Evolutionary conservation across 2,329 filamentous ascomycete genomes (phyloP).

Genomic region (Trichoderma breve): DNA sequence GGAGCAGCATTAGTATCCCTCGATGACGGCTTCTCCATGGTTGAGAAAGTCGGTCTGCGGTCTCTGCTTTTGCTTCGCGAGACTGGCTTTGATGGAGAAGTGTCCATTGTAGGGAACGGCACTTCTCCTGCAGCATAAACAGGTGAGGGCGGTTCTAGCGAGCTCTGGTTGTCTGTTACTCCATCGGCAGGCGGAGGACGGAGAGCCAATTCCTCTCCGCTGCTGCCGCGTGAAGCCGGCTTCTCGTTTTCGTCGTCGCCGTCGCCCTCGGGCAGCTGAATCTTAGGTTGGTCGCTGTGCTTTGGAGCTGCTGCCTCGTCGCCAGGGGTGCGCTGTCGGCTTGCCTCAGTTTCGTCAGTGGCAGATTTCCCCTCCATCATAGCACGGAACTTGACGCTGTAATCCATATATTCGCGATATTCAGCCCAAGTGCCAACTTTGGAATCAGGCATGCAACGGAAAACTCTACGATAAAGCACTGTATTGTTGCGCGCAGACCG

Average conservation of each 20-base stretch:
- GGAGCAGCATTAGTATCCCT: constrained; percentile 33
- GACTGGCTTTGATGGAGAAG: constrained; percentile 31
- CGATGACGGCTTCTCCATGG: constrained; percentile 48
- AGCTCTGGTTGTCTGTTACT: constrained; percentile 24
- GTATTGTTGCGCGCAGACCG: constrained; percentile 91
- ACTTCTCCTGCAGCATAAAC: constrained; percentile 43
- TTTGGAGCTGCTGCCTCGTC: constrained; percentile 37
- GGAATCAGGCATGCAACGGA: constrained; percentile 94
- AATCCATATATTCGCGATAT: constrained; percentile 80
- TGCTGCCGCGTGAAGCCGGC: constrained; percentile 2
- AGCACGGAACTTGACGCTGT: constrained; percentile 73
- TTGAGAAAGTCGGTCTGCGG: constrained; percentile 57
- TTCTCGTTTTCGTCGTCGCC: constrained; percentile 36
- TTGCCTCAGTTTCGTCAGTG: constrained; percentile 47
- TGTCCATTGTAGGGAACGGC: constrained; percentile 50
- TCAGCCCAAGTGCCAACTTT: constrained; percentile 92
- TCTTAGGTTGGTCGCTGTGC: constrained; percentile 31
- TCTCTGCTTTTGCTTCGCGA: constrained; percentile 43
- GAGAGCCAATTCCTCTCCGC: constrained; percentile 3
- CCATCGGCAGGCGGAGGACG: constrained; percentile 27
- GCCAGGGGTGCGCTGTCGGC: constrained; percentile 35
- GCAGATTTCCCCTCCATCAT: constrained; percentile 55
- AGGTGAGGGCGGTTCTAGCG: constrained; percentile 35
- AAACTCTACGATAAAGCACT: constrained; percentile 87
- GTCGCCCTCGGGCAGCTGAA: constrained; percentile 30